A percentile compares a stretch with the other conserved stretches of the same genome.
Evolutionary conservation across 2,329 filamentous ascomycete species (phyloP).

Genomic region (Aspergillus neotritici): DNA sequence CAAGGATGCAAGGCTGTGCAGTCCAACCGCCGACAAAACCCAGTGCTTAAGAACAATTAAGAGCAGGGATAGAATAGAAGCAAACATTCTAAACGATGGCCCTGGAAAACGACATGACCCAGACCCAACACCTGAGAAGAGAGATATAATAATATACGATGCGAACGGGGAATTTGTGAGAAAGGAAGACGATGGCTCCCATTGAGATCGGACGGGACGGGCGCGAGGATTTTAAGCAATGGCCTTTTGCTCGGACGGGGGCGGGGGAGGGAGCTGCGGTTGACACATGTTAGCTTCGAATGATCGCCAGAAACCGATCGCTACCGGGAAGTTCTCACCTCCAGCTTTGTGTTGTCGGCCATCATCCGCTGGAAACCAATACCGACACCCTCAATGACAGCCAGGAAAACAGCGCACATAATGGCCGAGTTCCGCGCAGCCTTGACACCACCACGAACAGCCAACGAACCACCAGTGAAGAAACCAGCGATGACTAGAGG

Average conservation of each 20-base stretch:
- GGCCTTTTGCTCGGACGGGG: constrained; percentile 33
- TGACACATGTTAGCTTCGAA: constrained; percentile 6
- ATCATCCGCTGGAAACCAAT: constrained; percentile 95
- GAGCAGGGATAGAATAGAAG: constrained; percentile 25
- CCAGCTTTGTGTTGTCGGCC: constrained; percentile 78
- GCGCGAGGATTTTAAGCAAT: constrained; percentile 24
- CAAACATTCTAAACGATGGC: constrained; percentile 33
- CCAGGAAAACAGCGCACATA: constrained; percentile 87
- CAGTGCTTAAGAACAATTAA: constrained; percentile 22
- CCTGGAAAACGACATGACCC: constrained; percentile 27
- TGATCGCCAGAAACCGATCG: too few species aligned
- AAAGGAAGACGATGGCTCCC: background rate
- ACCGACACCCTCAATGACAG: constrained; percentile 94
- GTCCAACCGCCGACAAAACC: constrained; percentile 24
- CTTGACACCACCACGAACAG: constrained; percentile 84
- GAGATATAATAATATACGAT: constrained; percentile 26
- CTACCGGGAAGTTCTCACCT: constrained; percentile 47
- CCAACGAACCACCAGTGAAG: constrained; percentile 88
- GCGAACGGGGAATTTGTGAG: constrained; percentile 9
- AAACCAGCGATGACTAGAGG: constrained; percentile 76
- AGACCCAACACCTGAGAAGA: constrained; percentile 38
- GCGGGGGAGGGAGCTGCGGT: constrained; percentile 32
- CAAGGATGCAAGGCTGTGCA: constrained; percentile 22
- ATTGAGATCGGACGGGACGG: constrained; percentile 1
- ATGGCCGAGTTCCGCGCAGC: constrained; percentile 93